Percentiles rank a stretch among this genome's conserved stretches.
Conservation (phyloP, 1,284 basidiomycete species). For the Irpex lacteus region DNA sequence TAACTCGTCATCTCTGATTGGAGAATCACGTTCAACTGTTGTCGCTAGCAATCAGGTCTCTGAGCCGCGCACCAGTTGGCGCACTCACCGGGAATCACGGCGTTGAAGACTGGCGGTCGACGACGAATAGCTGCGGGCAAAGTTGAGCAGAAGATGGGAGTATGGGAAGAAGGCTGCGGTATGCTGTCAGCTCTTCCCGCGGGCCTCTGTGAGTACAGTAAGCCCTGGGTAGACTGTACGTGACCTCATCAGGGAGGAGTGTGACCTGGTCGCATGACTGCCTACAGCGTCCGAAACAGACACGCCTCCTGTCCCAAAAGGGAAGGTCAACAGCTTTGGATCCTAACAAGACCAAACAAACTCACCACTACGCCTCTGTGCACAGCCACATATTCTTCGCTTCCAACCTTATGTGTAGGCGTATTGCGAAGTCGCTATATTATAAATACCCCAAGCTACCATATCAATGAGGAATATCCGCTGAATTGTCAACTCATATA, state of each 20-base stretch:
- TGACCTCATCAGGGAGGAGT: conserved; percentile 2
- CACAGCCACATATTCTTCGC: background rate
- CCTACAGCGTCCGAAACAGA: background rate
- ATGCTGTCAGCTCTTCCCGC: background rate
- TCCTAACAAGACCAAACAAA: conserved; percentile 14
- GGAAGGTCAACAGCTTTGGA: conserved; percentile 8
- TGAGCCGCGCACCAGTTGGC: background rate
- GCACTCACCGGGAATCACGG: background rate
- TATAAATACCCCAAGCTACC: too few species aligned
- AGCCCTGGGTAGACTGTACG: background rate
- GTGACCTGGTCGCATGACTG: conserved; percentile 6
- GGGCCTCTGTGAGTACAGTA: background rate
- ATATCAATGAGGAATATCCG: too few species aligned
- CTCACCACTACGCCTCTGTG: too few species aligned
- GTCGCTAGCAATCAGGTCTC: background rate
- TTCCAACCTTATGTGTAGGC: background rate
- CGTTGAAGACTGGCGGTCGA: background rate
- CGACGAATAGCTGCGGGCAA: background rate
- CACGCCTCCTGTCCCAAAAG: background rate
- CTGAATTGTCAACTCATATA: too few species aligned
- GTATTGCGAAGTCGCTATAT: too few species aligned
- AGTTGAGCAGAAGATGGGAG: background rate
- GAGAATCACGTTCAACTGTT: background rate
- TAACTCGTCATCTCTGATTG: background rate
- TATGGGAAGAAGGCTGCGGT: conserved; percentile 1